Conservation (phyloP, 169 alveolate species). For the Plasmodium reichenowi region DNA sequence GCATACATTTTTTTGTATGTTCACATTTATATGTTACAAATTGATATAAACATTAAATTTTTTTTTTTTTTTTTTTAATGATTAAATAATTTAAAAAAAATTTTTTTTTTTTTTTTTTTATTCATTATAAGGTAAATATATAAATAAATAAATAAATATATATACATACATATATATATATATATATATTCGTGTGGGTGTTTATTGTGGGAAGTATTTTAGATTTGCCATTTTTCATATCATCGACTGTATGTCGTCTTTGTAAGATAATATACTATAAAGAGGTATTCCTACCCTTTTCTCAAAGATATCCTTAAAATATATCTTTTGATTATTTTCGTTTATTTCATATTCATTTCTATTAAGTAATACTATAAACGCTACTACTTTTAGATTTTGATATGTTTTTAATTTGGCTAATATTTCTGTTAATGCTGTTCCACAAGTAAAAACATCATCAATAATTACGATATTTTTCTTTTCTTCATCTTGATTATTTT, state of each 20-base stretch:
- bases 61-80: no score
- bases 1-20: no score
- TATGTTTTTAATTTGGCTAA: constrained; percentile 28
- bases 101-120: no score
- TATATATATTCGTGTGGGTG: constrained; percentile 6
- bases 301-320: constrained; percentile 44
- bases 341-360: constrained; percentile 53
- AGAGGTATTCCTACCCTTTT: constrained; percentile 22
- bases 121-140: background rate
- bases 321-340: constrained; percentile 34
- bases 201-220: background rate
- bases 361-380: constrained; percentile 33
- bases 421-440: constrained; percentile 51
- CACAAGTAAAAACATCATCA: constrained; percentile 67
- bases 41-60: no score
- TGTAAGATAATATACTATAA: constrained; percentile 16
- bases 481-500: background rate
- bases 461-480: constrained; percentile 34
- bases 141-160: background rate
- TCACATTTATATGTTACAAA: no score
- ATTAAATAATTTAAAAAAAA: no score
- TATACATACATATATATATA: constrained; percentile 4
- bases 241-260: constrained; percentile 30
- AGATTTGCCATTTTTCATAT: no score
- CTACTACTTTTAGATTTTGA: constrained; percentile 11